phyloP scores from a whole-genome alignment of 2,329 filamentous ascomycete genomes.

The Fusarium staphyleae region DNA sequence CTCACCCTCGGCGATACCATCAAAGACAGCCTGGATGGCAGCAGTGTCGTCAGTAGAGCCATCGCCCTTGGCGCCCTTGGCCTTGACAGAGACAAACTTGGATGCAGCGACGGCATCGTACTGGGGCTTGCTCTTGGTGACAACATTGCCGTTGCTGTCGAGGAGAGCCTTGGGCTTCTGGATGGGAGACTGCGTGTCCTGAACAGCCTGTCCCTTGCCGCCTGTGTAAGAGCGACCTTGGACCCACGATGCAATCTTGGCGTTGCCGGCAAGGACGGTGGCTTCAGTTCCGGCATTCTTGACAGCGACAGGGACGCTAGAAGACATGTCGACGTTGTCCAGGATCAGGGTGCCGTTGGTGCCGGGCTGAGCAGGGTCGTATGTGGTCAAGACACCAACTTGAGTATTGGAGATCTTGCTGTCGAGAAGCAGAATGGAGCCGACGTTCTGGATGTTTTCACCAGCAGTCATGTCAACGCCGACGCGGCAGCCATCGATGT shows the following conservation, averaged over 20 bases:
- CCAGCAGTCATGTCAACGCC: slow-evolving; percentile 81
- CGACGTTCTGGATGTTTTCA: slow-evolving; percentile 74
- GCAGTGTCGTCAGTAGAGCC: slow-evolving; percentile 86
- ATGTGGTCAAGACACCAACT: slow-evolving; percentile 79
- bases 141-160: slow-evolving; percentile 70
- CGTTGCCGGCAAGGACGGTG: slow-evolving; percentile 72
- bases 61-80: slow-evolving; percentile 84
- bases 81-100: slow-evolving; percentile 84
- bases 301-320: slow-evolving; percentile 72
- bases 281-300: slow-evolving; percentile 61
- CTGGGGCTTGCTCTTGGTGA: slow-evolving; percentile 87
- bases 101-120: slow-evolving; percentile 73
- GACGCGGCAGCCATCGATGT: slow-evolving; percentile 75
- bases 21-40: slow-evolving; percentile 79
- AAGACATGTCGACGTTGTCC: slow-evolving; percentile 86
- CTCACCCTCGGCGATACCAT: slow-evolving; percentile 68
- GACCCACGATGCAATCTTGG: slow-evolving; percentile 73
- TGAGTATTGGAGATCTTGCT: slow-evolving; percentile 78
- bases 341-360: slow-evolving; percentile 85
- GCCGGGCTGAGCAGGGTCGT: slow-evolving; percentile 63
- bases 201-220: slow-evolving; percentile 59
- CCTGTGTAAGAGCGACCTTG: slow-evolving; percentile 79
- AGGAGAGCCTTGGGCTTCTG: slow-evolving; percentile 73
- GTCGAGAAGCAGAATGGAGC: slow-evolving; percentile 79
- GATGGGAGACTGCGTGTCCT: slow-evolving; percentile 61